These are phyloP conservation scores for Fusarium subglutinans DNA, from an alignment of 2,329 filamentous ascomycete species.

Conservation along the genomic window DNA sequence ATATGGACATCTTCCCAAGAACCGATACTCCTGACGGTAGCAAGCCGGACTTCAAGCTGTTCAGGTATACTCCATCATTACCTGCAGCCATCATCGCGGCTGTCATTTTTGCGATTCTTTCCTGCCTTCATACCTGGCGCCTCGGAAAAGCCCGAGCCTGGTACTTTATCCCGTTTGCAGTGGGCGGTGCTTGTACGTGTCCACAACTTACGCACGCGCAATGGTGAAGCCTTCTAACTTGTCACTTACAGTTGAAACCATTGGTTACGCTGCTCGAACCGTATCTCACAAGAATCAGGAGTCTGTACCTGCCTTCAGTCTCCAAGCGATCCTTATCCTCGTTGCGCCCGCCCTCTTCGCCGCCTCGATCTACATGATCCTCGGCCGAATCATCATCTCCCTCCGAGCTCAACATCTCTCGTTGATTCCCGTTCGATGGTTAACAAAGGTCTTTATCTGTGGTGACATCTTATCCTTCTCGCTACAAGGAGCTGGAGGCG, in stretches of 20 bases:
- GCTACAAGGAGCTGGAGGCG: neutral
- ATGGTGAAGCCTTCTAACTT: neutral
- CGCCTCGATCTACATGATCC: neutral
- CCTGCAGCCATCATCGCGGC: neutral
- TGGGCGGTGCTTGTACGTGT: neutral
- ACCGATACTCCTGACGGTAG: rapidly evolving
- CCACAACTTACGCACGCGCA: too few relatives aligned
- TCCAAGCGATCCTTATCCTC: neutral
- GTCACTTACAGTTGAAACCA: neutral
- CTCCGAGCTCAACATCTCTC: neutral
- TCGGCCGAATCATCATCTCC: neutral
- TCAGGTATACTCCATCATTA: neutral
- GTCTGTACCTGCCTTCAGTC: rapidly evolving
- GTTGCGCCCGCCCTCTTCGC: neutral
- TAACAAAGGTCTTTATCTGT: neutral
- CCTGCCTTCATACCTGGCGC: neutral
- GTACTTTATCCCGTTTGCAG: neutral
- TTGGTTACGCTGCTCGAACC: neutral
- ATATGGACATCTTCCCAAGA: neutral
- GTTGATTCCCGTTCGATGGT: neutral
- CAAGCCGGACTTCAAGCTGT: neutral
- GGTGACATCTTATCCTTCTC: neutral
- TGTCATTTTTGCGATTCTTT: neutral
- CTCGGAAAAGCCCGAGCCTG: neutral
- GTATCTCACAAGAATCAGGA: neutral